Evolutionary conservation across 306 rosid genomes (phyloP), one percentile per base, ranked within the genome.

Genomic region (Luffa acutangula): DNA sequence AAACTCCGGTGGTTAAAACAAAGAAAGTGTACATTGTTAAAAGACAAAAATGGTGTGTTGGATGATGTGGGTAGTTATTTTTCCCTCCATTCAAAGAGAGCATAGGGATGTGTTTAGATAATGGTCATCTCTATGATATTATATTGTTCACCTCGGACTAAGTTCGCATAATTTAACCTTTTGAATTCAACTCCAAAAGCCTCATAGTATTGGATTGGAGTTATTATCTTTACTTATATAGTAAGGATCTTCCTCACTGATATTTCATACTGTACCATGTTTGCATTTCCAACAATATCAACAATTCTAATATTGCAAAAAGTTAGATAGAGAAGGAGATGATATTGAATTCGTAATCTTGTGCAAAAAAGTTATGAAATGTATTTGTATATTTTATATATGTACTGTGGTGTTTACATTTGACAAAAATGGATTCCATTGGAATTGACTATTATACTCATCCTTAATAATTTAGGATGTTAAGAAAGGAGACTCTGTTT

Each of bases 401-500:
- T 17, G 39, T 33, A 51, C 17, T 75, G 15, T 75, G 46, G 42
- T 75, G 17, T 52, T 49, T 75, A 75, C 62, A 75, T 25, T 52
- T 75, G 15, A 52, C 78, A 52, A 75, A 75, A 75, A 51, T 74
- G 42, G 39, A 71, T 71, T 41, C 77, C 49, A 9, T 42, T 70
- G 76, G 76, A 20, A 70, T 70, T n/a, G 37, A 9, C 57, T 43
- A 71, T 71, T 51, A 48, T 2, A 46, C 57, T 31, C 58, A 72
- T 51, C 77, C 77, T 48, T 17, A 80, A 74, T 86, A 21, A 56
- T 83, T 83, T 31, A 86, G 54, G 76, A 83, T 58, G 75, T 81
- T 86, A 54, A 86, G 89, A 48, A 86, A 72, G 6, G 81, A 83
- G n/a, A 81, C 75, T 83, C 86, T 73, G 48, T 45, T 63, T 56